Evolutionary conservation across 2,329 filamentous ascomycete genomes (phyloP).

Genomic region (Alternaria sp.): DNA sequence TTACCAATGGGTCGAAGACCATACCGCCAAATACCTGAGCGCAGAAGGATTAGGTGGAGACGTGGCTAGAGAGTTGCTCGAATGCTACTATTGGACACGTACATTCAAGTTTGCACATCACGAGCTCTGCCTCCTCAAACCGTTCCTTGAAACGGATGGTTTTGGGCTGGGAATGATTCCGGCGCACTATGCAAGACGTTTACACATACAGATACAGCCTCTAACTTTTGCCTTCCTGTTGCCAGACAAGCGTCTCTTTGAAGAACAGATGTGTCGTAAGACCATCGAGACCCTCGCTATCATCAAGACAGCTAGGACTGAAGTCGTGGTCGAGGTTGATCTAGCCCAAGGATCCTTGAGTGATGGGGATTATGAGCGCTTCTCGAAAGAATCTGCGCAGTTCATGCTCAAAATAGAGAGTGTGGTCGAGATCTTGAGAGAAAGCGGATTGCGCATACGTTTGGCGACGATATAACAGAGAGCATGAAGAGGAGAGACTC

Average conservation of each 20-base stretch:
- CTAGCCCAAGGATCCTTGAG: constrained; percentile 10
- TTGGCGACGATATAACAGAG: not conserved
- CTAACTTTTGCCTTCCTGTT: constrained; percentile 15
- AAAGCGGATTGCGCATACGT: constrained; percentile 7
- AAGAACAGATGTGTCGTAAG: constrained; percentile 11
- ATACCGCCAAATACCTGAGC: constrained; percentile 11
- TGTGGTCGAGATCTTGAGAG: constrained; percentile 1
- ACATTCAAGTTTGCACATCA: constrained; percentile 32
- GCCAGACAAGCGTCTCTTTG: constrained; percentile 14
- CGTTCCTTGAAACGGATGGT: constrained; percentile 21
- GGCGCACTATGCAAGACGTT: constrained; percentile 18
- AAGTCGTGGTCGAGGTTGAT: constrained; percentile 19
- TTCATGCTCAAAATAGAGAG: constrained; percentile 6
- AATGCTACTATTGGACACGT: constrained; percentile 30
- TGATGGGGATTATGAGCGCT: constrained; percentile 10
- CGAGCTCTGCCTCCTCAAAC: constrained; percentile 22
- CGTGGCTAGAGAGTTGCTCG: constrained; percentile 26
- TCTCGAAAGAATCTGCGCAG: constrained; percentile 4
- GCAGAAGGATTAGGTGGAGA: constrained; percentile 6
- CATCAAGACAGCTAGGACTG: constrained; percentile 13
- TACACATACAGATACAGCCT: constrained; percentile 26
- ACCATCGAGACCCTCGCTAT: constrained; percentile 11
- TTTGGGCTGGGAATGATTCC: constrained; percentile 23
- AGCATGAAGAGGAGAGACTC: not conserved
- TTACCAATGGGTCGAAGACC: constrained; percentile 33